A percentile compares a stretch with the other conserved stretches of the same genome.
Evolutionary conservation across 495 filamentous ascomycete species (phyloP).

Genomic region (Sphaerosporella brunnea): DNA sequence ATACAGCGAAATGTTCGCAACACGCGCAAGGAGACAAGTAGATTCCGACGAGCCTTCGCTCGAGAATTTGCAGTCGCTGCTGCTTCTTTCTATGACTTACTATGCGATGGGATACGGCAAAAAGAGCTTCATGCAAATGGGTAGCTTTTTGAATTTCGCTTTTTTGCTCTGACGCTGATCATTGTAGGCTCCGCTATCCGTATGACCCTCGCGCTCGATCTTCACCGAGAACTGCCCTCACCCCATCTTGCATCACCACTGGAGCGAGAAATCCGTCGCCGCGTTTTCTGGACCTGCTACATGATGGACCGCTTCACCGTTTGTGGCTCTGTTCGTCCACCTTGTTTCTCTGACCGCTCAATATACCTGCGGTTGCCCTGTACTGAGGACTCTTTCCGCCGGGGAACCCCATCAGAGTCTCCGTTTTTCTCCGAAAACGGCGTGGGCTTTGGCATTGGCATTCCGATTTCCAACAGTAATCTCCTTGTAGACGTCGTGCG

Average conservation of each 20-base stretch:
- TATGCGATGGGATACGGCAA: conserved; percentile 64
- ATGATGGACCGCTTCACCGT: conserved; percentile 63
- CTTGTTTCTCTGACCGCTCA: conserved; percentile 55
- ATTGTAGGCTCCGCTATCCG: conserved; percentile 65
- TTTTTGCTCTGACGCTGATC: background rate
- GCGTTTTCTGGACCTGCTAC: conserved; percentile 72
- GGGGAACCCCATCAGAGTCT: conserved; percentile 40
- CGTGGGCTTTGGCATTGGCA: conserved; percentile 54
- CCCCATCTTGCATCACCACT: conserved; percentile 37
- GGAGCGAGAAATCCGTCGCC: conserved; percentile 55
- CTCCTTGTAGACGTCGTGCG: conserved; percentile 69
- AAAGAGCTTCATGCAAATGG: conserved; percentile 68
- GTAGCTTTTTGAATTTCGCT: conserved; percentile 32
- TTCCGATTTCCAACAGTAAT: conserved; percentile 46
- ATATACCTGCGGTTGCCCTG: conserved; percentile 50
- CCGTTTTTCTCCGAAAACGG: conserved; percentile 43
- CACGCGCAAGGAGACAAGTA: conserved; percentile 46
- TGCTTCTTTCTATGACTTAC: conserved; percentile 58
- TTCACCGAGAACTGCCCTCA: conserved; percentile 51
- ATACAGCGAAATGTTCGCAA: conserved; percentile 46
- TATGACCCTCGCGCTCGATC: conserved; percentile 61
- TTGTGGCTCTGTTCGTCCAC: conserved; percentile 61
- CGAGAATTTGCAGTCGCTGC: conserved; percentile 52
- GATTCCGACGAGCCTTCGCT: conserved; percentile 65
- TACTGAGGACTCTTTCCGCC: conserved; percentile 16